phyloP scores from a whole-genome alignment of 2,329 filamentous ascomycete species.

The Ophiostoma fasciatum region DNA sequence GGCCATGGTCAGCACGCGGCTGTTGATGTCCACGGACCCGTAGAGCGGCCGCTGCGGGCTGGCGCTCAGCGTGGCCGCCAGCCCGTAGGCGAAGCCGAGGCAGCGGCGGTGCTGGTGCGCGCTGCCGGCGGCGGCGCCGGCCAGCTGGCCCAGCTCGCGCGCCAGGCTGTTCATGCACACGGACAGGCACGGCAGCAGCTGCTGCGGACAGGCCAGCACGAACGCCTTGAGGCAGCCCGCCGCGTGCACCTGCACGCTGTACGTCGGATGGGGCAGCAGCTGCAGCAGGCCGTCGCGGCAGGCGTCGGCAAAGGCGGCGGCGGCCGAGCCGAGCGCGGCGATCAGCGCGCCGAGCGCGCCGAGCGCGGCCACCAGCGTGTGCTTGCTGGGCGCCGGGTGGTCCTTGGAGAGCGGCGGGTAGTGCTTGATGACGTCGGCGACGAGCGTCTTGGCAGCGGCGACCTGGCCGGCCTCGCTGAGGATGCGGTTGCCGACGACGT shows the following conservation, averaged over 20 bases:
- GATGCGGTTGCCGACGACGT: conserved; percentile 65
- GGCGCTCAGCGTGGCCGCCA: conserved; percentile 81
- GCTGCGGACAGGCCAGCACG: conserved; percentile 80
- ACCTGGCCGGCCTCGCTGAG: conserved; percentile 82
- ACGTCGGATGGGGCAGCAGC: conserved; percentile 85
- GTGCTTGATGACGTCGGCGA: conserved; percentile 85
- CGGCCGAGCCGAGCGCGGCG: conserved; percentile 64
- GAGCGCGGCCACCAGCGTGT: conserved; percentile 64
- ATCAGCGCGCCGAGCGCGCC: conserved; percentile 70
- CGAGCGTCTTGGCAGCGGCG: conserved; percentile 62
- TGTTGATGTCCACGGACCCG: conserved; percentile 91
- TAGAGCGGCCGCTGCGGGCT: conserved; percentile 80
- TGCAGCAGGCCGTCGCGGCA: conserved; percentile 81
- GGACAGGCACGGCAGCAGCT: conserved; percentile 78
- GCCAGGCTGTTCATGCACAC: conserved; percentile 94
- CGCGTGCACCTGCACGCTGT: conserved; percentile 85
- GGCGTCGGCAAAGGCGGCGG: conserved; percentile 61
- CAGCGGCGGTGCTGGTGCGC: conserved; percentile 43
- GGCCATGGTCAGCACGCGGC: conserved; percentile 77
- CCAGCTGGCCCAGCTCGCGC: conserved; percentile 67
- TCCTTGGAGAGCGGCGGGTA: conserved; percentile 85
- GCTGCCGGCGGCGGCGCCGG: conserved; percentile 60
- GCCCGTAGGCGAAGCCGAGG: conserved; percentile 78
- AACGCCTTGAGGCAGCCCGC: conserved; percentile 77
- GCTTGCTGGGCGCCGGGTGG: conserved; percentile 75